Conservation (phyloP, 768 basidiomycete species). For the Hypholoma sublateritium region DNA sequence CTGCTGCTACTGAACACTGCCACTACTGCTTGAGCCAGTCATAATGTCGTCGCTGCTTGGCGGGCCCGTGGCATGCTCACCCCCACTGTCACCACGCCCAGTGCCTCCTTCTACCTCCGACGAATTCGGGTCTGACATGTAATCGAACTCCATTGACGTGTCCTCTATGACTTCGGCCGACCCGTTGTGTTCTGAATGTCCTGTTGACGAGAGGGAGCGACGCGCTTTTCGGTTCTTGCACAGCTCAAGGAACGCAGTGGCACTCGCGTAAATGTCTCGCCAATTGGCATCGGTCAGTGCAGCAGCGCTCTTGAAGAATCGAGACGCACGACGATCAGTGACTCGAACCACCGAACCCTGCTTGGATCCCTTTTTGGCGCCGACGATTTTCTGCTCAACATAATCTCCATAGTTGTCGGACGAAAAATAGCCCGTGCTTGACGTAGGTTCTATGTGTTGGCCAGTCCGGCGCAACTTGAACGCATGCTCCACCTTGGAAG, state of each 20-base stretch:
- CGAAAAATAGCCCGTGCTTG: constrained; percentile 6
- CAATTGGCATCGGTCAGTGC: background rate
- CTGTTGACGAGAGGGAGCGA: background rate
- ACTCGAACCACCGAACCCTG: background rate
- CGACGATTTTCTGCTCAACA: background rate
- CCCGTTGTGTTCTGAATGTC: background rate
- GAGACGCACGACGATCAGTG: background rate
- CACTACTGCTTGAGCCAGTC: too few species aligned
- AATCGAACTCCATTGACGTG: background rate
- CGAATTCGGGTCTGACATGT: background rate
- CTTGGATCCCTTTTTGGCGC: background rate
- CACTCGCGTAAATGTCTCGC: background rate
- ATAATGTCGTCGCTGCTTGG: too few species aligned
- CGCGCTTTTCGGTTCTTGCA: background rate
- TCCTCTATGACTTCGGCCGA: background rate
- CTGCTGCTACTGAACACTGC: too few species aligned
- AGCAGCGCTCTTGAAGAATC: background rate
- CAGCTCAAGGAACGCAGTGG: background rate
- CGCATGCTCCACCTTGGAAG: constrained; percentile 14
- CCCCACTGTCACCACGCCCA: background rate
- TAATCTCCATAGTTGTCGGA: constrained; percentile 17
- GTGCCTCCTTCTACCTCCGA: background rate
- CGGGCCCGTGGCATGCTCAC: too few species aligned
- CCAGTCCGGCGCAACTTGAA: constrained; percentile 12
- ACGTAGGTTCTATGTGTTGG: background rate